A percentile compares a stretch with the other conserved stretches of the same genome.
These are phyloP conservation scores for Xerocomus subilludens DNA, from an alignment of 1,284 basidiomycete species.

Conservation along the genomic window DNA sequence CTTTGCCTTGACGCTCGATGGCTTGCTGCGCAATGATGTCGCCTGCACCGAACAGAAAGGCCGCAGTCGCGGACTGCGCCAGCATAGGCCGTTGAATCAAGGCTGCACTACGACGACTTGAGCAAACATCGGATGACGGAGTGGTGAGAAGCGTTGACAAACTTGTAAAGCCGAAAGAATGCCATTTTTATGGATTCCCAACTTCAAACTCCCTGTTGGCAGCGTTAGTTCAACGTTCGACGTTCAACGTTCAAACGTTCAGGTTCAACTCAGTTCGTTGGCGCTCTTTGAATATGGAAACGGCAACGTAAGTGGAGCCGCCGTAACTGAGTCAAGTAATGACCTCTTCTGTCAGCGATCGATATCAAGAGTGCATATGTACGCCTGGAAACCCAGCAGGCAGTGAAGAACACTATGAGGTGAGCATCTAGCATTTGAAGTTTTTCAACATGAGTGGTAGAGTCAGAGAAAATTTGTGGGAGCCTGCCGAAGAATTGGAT, in stretches of 20 bases:
- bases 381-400: no score
- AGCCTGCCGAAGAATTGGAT: no score
- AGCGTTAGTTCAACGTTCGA: no score
- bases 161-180: slow-evolving; percentile 52
- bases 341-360: no score
- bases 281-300: neutral
- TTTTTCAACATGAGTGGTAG: no score
- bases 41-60: slow-evolving; percentile 78
- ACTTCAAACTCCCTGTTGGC: neutral
- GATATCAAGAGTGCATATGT: no score
- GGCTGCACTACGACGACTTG: slow-evolving; percentile 59
- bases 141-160: slow-evolving; percentile 17
- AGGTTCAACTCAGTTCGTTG: neutral
- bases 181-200: slow-evolving; percentile 34
- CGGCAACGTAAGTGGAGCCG: neutral
- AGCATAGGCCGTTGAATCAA: slow-evolving; percentile 73
- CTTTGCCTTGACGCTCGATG: slow-evolving; percentile 72
- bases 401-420: no score
- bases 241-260: no score
- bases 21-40: slow-evolving; percentile 86
- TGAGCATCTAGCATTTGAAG: no score
- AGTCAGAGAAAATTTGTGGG: no score
- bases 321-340: no score
- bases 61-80: slow-evolving; percentile 73
- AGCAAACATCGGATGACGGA: slow-evolving; percentile 4